Conservation (phyloP, 352 stramenopile species). For the Phytopythium litorale region DNA sequence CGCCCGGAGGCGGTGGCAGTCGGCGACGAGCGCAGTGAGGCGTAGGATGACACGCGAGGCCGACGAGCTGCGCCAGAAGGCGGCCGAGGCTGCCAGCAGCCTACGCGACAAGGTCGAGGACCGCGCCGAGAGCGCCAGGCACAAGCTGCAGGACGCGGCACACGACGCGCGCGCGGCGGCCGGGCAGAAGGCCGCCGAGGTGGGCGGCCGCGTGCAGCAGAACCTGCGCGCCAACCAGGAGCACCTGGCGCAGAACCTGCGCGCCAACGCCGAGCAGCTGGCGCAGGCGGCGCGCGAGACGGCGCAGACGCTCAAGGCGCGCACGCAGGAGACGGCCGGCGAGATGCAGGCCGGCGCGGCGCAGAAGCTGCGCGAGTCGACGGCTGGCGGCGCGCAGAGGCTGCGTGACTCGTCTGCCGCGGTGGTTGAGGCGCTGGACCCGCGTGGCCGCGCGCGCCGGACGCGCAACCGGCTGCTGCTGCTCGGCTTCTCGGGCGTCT, state of each 20-base stretch:
- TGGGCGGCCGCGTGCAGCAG: slow-evolving; percentile 28
- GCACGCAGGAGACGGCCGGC: slow-evolving; percentile 20
- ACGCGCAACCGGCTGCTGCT: slow-evolving; percentile 58
- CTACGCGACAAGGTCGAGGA: slow-evolving; percentile 16
- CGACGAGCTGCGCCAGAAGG: slow-evolving; percentile 21
- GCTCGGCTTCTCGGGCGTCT: slow-evolving; percentile 58
- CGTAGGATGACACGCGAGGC: slow-evolving; percentile 15
- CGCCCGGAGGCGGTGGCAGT: neutral
- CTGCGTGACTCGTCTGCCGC: slow-evolving; percentile 45
- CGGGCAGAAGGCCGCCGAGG: slow-evolving; percentile 21
- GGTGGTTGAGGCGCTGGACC: slow-evolving; percentile 51
- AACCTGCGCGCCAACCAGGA: slow-evolving; percentile 48
- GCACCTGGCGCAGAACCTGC: slow-evolving; percentile 36
- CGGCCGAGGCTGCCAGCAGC: slow-evolving; percentile 11
- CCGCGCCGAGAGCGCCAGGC: slow-evolving; percentile 13
- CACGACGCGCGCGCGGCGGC: slow-evolving; percentile 19
- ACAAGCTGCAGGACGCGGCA: slow-evolving; percentile 14
- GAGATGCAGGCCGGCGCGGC: slow-evolving; percentile 26
- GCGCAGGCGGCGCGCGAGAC: slow-evolving; percentile 33
- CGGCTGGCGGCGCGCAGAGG: slow-evolving; percentile 38
- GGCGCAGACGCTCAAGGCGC: slow-evolving; percentile 26
- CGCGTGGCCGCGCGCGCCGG: slow-evolving; percentile 26
- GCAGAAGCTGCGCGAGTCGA: slow-evolving; percentile 28
- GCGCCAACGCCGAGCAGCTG: slow-evolving; percentile 30
- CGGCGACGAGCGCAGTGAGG: neutral